These are phyloP conservation scores for Xylaria sp. DNA, from an alignment of 2,329 filamentous ascomycete genomes.

Conservation along the genomic window DNA sequence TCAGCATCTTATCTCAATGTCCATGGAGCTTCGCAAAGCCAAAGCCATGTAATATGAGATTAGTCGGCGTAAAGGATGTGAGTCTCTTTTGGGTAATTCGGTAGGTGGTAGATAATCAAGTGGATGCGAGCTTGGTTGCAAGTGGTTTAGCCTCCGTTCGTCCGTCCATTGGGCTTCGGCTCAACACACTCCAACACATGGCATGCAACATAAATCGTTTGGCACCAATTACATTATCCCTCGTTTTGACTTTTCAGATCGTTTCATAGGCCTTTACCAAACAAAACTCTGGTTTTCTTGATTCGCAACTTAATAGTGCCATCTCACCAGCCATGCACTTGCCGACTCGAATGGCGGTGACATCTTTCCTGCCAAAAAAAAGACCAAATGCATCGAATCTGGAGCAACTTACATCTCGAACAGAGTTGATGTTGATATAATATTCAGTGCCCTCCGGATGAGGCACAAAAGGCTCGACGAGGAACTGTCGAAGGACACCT, in stretches of 20 bases:
- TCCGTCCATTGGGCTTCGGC: constrained; percentile 48
- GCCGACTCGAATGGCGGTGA: constrained; percentile 24
- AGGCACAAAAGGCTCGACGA: constrained; percentile 98
- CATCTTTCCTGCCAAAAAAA: constrained; percentile 25
- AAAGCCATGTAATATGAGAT: constrained; percentile 29
- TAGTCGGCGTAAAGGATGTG: constrained; percentile 16
- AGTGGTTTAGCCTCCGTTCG: constrained; percentile 59
- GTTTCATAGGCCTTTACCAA: background rate
- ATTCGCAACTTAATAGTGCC: background rate
- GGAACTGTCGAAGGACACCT: constrained; percentile 91
- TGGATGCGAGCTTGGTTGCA: constrained; percentile 42
- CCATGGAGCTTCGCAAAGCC: background rate
- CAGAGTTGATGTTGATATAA: constrained; percentile 99
- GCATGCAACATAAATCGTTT: constrained; percentile 34
- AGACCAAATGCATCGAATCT: constrained; percentile 34
- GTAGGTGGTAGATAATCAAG: constrained; percentile 42
- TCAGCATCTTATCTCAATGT: constrained; percentile 35
- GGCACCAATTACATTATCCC: constrained; percentile 11
- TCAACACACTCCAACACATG: constrained; percentile 41
- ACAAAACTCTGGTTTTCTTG: constrained; percentile 2
- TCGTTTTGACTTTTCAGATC: background rate
- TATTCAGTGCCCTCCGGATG: constrained; percentile 96
- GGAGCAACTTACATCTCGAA: constrained; percentile 86
- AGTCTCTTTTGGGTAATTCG: constrained; percentile 39
- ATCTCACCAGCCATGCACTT: constrained; percentile 29